Conservation (phyloP, 106 monocot species). For the Acorus calamus region DNA sequence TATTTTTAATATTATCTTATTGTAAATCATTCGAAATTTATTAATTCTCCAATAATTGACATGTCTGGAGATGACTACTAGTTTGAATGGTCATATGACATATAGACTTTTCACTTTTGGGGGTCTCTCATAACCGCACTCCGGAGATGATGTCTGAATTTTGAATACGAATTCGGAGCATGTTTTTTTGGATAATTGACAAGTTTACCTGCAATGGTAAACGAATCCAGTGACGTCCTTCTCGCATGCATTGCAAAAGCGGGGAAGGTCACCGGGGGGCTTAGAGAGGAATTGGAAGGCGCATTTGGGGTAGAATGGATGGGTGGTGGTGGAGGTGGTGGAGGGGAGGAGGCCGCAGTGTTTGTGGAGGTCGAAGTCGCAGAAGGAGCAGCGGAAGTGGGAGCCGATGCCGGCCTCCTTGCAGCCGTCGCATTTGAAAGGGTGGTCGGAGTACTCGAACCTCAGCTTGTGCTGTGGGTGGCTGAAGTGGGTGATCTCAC, state of each 20-base stretch:
- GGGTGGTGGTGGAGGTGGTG: conserved; percentile 27
- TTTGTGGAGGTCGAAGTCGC: conserved; percentile 91
- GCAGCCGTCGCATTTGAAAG: conserved; percentile 95
- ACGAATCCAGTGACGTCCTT: conserved; percentile 67
- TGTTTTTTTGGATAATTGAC: no score
- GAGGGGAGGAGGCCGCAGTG: conserved; percentile 59
- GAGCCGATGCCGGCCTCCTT: conserved; percentile 84
- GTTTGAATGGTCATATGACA: no score
- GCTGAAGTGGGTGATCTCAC: conserved; percentile 74
- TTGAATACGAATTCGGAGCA: no score
- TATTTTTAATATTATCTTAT: no score
- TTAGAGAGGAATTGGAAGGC: conserved; percentile 63
- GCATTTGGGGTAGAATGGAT: conserved; percentile 88
- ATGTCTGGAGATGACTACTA: no score
- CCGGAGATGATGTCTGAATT: no score
- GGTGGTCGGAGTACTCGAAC: conserved; percentile 63
- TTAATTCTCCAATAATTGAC: no score
- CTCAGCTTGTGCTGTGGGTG: conserved; percentile 85
- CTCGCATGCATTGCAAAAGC: conserved; percentile 86
- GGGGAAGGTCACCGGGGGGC: conserved; percentile 47
- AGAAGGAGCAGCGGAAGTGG: conserved; percentile 65
- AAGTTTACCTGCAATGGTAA: conserved; percentile 44
- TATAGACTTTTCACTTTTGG: no score
- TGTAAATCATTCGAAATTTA: no score
- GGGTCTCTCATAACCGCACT: no score